Evolutionary conservation across 78 protist species (phyloP).

Genomic region (Dictyostelium purpureum): DNA sequence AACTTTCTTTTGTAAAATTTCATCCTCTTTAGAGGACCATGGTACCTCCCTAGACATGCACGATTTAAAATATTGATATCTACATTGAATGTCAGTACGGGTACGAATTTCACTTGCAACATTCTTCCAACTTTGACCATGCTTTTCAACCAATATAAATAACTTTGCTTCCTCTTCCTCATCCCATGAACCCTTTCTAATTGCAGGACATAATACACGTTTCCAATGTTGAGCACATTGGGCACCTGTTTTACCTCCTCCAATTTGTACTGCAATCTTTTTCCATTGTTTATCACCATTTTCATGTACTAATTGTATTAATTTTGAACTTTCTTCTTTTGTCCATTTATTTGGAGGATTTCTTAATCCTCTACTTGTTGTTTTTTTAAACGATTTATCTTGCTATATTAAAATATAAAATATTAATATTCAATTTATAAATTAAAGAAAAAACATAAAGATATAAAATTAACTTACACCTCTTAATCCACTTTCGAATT

Average conservation of each 20-base stretch:
- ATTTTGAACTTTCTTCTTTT: slow-evolving; percentile 50
- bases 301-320: slow-evolving; percentile 58
- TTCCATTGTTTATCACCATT: slow-evolving; percentile 80
- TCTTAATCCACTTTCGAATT: slow-evolving; percentile 37
- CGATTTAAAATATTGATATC: slow-evolving; percentile 72
- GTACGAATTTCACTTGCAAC: slow-evolving; percentile 62
- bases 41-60: slow-evolving; percentile 59
- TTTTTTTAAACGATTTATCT: slow-evolving; percentile 43
- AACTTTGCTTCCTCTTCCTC: slow-evolving; percentile 57
- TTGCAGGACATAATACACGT: slow-evolving; percentile 64
- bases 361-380: slow-evolving; percentile 54
- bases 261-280: slow-evolving; percentile 73
- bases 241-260: slow-evolving; percentile 72
- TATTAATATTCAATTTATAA: not conserved
- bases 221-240: slow-evolving; percentile 81
- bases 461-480: slow-evolving; percentile 1
- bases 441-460: not conserved
- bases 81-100: slow-evolving; percentile 69
- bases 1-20: slow-evolving; percentile 28
- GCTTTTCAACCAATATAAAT: slow-evolving; percentile 55
- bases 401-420: not conserved
- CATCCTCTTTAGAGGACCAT: slow-evolving; percentile 64
- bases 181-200: slow-evolving; percentile 69
- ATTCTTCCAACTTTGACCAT: slow-evolving; percentile 73
- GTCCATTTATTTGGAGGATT: slow-evolving; percentile 80